Base-by-base conservation (phyloP, 805 yeast genomes). In the Torulaspora quercuum region DNA sequence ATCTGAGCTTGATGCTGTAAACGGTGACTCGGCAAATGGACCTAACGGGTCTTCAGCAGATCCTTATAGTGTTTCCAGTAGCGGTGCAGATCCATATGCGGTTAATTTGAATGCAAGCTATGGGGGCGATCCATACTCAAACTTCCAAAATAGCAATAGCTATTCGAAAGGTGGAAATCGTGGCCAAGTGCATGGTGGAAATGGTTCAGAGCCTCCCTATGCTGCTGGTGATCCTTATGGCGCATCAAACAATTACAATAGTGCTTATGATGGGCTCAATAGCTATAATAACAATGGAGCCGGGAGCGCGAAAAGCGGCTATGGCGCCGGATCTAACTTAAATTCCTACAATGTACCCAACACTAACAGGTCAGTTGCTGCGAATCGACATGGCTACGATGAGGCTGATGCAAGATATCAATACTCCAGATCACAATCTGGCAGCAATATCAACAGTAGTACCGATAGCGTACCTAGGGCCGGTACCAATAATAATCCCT, bases 11-110 rank as follows among this genome's bases (percentile, higher is more conserved):
- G 44, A 42, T 23, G 18, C 19, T 10, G 44, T 36, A 20, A 32
- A 17, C 18, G 28, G 15, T 12, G 20, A 20, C 10, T 8, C 24
- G 23, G 22, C 29, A 19, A n/a, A 27, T 29, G 30, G 45, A 34
- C 25, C 16, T 35, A 14, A 14, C 10, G 38, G 35, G 27, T 4
- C 29, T 10, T 15, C 35, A 12, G 20, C 37, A 19, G 41, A 35
- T 41, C 41, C 44, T 6, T 39, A 39, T 18, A 31, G 32, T 23
- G 33, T 25, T n/a, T 14, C 46, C 3, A 22, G 35, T n/a, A 35
- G 35, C n/a, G 37, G 29, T 14, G 23, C 39, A 4, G 44, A 39
- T 29, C 43, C 46, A 1, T 39, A 39, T 33, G 39, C 44, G 13
- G 39, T 33, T 11, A 35, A 35, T 6, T 9, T 28, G 12, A 31